A percentile compares a stretch with the other conserved stretches of the same genome.
phyloP scores from a whole-genome alignment of 441 rosid genomes.

The Lepidium campestre region DNA sequence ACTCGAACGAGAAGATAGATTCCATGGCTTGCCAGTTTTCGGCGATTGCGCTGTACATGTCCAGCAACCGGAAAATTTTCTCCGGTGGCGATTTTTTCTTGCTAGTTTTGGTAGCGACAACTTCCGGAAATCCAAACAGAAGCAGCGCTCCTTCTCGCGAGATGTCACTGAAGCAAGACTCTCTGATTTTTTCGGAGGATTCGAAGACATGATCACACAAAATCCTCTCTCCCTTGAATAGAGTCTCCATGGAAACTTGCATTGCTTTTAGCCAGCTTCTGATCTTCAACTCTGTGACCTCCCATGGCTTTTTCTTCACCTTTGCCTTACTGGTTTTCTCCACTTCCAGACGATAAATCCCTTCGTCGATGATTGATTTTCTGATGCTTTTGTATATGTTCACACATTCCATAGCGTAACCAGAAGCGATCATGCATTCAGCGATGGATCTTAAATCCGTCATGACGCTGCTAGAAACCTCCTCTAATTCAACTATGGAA shows the following conservation, averaged over 20 bases:
- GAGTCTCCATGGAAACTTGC: constrained; percentile 44
- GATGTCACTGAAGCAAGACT: constrained; percentile 62
- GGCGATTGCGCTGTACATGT: constrained; percentile 59
- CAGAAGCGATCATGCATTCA: constrained; percentile 73
- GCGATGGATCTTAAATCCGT: constrained; percentile 63
- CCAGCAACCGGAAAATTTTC: constrained; percentile 54
- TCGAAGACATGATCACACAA: constrained; percentile 72
- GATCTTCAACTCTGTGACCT: constrained; percentile 43
- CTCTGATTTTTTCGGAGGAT: constrained; percentile 42
- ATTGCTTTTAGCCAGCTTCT: constrained; percentile 58
- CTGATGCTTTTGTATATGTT: constrained; percentile 44
- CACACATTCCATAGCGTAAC: constrained; percentile 70
- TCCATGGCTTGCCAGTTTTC: constrained; percentile 60
- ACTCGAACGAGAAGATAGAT: constrained; percentile 56
- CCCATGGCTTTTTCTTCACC: constrained; percentile 61
- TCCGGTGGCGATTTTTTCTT: constrained; percentile 45
- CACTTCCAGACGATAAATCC: constrained; percentile 53
- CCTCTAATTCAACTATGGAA: constrained; percentile 45
- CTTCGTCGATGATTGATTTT: constrained; percentile 76
- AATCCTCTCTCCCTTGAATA: constrained; percentile 65
- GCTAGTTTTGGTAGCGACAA: constrained; percentile 29
- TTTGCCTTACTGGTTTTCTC: constrained; percentile 33
- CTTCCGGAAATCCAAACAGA: constrained; percentile 59
- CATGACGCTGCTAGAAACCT: constrained; percentile 43
- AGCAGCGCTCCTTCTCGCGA: constrained; percentile 55